Conservation (phyloP, 2,329 filamentous ascomycete genomes). For the Neofusicoccum kwambonambiense region DNA sequence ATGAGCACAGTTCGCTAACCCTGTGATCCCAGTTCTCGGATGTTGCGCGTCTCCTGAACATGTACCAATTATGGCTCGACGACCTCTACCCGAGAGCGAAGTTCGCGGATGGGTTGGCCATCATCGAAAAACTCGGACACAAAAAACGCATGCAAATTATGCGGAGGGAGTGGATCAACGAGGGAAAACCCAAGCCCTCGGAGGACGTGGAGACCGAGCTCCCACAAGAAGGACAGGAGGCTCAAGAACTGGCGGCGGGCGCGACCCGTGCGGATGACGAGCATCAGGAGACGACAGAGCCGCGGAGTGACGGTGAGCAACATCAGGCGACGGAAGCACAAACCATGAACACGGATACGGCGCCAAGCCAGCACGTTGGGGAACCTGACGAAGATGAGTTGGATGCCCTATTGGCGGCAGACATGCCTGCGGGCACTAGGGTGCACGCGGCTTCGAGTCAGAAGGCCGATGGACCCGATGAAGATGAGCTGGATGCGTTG, state of each 20-base stretch:
- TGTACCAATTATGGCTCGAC: conserved; percentile 96
- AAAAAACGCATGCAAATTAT: conserved; percentile 73
- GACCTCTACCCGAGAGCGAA: conserved; percentile 93
- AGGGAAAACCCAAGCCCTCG: conserved; percentile 56
- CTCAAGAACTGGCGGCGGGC: conserved; percentile 21
- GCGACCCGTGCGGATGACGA: conserved; percentile 13
- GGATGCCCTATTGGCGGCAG: conserved; percentile 55
- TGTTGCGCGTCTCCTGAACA: conserved; percentile 74
- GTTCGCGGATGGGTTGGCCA: conserved; percentile 82
- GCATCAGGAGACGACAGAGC: not conserved
- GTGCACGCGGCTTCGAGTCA: conserved; percentile 8
- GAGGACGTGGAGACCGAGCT: conserved; percentile 2
- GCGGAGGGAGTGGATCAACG: conserved; percentile 80
- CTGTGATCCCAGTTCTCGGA: conserved; percentile 68
- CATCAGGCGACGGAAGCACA: conserved; percentile 19
- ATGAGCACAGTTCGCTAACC: conserved; percentile 11
- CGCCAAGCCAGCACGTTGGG: conserved; percentile 4
- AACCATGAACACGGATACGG: conserved; percentile 6
- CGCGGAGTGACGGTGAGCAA: conserved; percentile 18
- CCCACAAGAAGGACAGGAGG: conserved; percentile 1
- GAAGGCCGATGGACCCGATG: conserved; percentile 41
- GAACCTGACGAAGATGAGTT: conserved; percentile 53
- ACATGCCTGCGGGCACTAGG: conserved; percentile 21
- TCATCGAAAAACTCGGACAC: conserved; percentile 93
- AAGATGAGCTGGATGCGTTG: conserved; percentile 54